These are phyloP conservation scores for Populus tremula DNA, from an alignment of 345 rosid species.

Conservation along the genomic window DNA sequence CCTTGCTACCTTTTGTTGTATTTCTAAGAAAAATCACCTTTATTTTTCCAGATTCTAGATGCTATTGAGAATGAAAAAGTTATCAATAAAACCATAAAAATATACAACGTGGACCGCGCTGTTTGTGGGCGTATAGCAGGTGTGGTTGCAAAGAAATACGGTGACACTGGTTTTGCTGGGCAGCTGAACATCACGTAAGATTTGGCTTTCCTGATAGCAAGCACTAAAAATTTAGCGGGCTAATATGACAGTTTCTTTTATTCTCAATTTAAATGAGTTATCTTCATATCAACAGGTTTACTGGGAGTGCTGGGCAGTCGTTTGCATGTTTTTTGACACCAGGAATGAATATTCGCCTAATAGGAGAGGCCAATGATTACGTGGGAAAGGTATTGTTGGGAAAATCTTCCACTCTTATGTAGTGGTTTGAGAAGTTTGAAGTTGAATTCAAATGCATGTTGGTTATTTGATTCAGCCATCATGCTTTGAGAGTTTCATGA, in stretches of 20 bases:
- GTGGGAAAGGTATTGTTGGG: constrained; percentile 79
- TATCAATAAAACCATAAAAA: constrained; percentile 61
- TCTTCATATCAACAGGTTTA: constrained; percentile 51
- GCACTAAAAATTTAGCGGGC: background rate
- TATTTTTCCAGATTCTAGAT: constrained; percentile 54
- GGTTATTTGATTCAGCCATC: background rate
- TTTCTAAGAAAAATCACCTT: background rate
- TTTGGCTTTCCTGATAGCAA: constrained; percentile 7
- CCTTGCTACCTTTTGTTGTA: background rate
- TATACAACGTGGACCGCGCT: constrained; percentile 93
- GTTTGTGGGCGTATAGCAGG: constrained; percentile 95
- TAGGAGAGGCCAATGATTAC: constrained; percentile 97
- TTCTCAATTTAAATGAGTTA: constrained; percentile 20
- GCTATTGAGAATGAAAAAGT: constrained; percentile 85
- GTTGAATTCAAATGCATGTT: background rate
- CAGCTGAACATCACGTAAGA: constrained; percentile 91
- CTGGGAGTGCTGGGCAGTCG: constrained; percentile 97
- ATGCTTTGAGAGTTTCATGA: background rate
- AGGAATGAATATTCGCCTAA: constrained; percentile 83
- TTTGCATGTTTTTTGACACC: constrained; percentile 96
- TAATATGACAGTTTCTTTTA: background rate
- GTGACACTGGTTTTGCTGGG: constrained; percentile 98
- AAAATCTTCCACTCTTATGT: background rate
- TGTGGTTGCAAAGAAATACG: constrained; percentile 85
- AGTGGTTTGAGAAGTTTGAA: background rate